A percentile compares a stretch with the other conserved stretches of the same genome.
These are phyloP conservation scores for Xylaria nigripes DNA, from an alignment of 495 filamentous ascomycete genomes.

Conservation along the genomic window DNA sequence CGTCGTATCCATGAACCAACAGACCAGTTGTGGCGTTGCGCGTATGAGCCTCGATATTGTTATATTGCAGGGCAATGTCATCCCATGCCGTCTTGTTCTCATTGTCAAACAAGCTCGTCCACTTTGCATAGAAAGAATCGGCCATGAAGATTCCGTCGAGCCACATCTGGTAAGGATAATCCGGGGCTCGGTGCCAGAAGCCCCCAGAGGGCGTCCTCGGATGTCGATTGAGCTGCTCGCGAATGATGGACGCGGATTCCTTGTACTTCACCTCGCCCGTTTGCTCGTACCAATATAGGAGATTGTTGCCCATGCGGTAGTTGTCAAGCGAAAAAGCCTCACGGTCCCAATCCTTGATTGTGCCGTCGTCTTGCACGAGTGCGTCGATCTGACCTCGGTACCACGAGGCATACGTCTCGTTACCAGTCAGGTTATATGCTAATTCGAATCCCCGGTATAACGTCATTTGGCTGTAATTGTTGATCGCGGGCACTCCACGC, in stretches of 20 bases:
- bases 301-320: constrained; percentile 40
- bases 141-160: constrained; percentile 50
- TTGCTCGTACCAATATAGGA: constrained; percentile 38
- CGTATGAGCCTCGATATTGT: constrained; percentile 44
- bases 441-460: constrained; percentile 33
- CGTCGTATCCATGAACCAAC: constrained; percentile 53
- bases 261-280: constrained; percentile 32
- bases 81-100: constrained; percentile 30
- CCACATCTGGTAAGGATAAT: constrained; percentile 51
- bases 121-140: constrained; percentile 42
- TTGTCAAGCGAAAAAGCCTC: constrained; percentile 43
- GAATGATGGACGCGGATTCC: constrained; percentile 35
- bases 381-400: constrained; percentile 31
- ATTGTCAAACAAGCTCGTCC: constrained; percentile 35
- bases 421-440: constrained; percentile 25
- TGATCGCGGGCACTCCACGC: constrained; percentile 31
- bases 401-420: constrained; percentile 27
- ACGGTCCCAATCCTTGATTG: constrained; percentile 31
- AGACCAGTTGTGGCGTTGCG: constrained; percentile 39
- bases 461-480: constrained; percentile 32
- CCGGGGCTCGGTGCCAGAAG: constrained; percentile 43
- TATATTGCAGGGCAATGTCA: constrained; percentile 46
- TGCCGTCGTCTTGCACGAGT: constrained; percentile 31
- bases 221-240: constrained; percentile 40
- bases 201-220: constrained; percentile 42